Conservation (phyloP, 2,329 filamentous ascomycete genomes). For the Gnomoniopsis smithogilvyi region DNA sequence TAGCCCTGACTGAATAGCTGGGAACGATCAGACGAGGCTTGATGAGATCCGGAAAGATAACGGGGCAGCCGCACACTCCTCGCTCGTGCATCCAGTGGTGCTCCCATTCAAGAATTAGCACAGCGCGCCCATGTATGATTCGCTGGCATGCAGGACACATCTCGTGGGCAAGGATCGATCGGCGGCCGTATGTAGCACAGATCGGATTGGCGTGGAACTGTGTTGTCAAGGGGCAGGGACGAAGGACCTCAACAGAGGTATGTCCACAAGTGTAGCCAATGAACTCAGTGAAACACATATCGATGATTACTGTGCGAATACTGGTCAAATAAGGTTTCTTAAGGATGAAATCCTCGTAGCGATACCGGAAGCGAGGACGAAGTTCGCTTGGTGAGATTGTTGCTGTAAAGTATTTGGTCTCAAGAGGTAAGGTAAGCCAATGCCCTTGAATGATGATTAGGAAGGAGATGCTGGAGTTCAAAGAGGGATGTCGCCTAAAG, state of each 20-base stretch:
- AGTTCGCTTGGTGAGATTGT: no score
- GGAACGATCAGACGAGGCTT: slow-evolving; percentile 29
- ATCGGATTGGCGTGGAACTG: slow-evolving; percentile 31
- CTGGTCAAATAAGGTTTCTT: no score
- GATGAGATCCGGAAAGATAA: slow-evolving; percentile 33
- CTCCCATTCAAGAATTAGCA: slow-evolving; percentile 38
- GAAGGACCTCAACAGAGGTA: slow-evolving; percentile 35
- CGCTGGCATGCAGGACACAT: slow-evolving; percentile 38
- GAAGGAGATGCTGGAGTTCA: no score
- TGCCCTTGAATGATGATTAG: no score
- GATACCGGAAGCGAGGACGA: no score
- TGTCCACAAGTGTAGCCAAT: slow-evolving; percentile 47
- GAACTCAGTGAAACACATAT: slow-evolving; percentile 46
- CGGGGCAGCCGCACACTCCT: slow-evolving; percentile 37
- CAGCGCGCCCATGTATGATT: slow-evolving; percentile 35
- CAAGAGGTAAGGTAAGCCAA: no score
- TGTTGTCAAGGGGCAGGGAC: slow-evolving; percentile 41
- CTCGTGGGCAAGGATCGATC: slow-evolving; percentile 28
- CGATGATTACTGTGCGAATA: slow-evolving; percentile 1
- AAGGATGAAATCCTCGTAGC: no score
- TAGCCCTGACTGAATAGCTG: background rate
- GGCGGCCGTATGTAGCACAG: slow-evolving; percentile 28
- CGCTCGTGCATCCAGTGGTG: slow-evolving; percentile 43
- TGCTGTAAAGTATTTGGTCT: no score
- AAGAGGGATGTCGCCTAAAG: no score